These are phyloP conservation scores for Cucurbita pepo DNA, from an alignment of 306 rosid genomes.

Conservation along the genomic window DNA sequence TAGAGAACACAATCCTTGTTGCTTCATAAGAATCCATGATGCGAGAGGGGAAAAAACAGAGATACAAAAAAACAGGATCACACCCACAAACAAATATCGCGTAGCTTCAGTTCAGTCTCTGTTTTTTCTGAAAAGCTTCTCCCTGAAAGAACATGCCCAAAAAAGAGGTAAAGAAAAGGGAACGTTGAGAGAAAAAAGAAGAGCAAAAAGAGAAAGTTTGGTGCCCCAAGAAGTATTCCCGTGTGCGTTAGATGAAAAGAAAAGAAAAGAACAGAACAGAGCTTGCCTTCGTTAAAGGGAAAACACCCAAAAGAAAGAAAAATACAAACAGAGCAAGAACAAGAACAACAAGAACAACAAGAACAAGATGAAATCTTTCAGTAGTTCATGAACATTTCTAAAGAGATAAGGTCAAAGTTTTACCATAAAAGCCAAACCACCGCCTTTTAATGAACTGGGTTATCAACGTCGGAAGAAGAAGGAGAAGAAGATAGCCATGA, in stretches of 20 bases:
- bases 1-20: slow-evolving; percentile 66
- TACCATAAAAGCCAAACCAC: slow-evolving; percentile 41
- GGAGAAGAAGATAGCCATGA: not conserved
- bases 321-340: not conserved
- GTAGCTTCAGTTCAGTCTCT: not conserved
- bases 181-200: slow-evolving; percentile 6
- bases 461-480: not conserved
- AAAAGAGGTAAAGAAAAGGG: slow-evolving; percentile 18
- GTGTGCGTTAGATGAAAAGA: slow-evolving; percentile 63
- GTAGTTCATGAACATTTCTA: not conserved
- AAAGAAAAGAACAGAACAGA: not conserved
- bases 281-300: not conserved
- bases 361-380: not conserved
- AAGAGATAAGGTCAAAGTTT: not conserved
- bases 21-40: slow-evolving; percentile 93
- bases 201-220: slow-evolving; percentile 19
- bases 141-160: slow-evolving; percentile 64
- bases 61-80: slow-evolving; percentile 6
- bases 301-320: not conserved
- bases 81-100: slow-evolving; percentile 7
- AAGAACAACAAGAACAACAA: not conserved
- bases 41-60: not conserved
- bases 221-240: slow-evolving; percentile 58
- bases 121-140: slow-evolving; percentile 30
- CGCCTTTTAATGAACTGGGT: slow-evolving; percentile 17